Evolutionary conservation across 306 rosid genomes (phyloP).

Genomic region (Clitoria ternatea): DNA sequence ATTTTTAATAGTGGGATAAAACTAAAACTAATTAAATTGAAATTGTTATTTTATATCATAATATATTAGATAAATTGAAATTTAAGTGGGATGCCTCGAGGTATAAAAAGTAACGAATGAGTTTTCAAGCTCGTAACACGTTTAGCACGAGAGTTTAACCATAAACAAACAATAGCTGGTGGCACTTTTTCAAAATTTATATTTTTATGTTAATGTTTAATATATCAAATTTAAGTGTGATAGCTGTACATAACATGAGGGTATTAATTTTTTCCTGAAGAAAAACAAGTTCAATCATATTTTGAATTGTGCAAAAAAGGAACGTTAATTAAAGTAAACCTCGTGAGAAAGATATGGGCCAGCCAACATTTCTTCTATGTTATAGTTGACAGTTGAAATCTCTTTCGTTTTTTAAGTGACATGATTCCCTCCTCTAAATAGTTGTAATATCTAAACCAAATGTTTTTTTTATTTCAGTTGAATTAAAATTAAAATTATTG

Average conservation of each 20-base stretch:
- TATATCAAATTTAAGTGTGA: not conserved
- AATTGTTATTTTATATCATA: no score
- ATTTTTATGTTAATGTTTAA: not conserved
- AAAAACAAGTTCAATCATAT: not conserved
- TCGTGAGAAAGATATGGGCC: not conserved
- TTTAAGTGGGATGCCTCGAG: no score
- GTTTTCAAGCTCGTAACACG: no score
- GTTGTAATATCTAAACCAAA: not conserved
- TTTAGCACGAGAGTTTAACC: not conserved
- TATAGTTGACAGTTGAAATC: not conserved
- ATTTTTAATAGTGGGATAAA: no score
- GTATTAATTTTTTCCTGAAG: no score
- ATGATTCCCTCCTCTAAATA: not conserved
- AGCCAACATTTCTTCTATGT: not conserved
- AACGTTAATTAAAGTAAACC: not conserved
- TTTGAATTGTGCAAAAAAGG: not conserved
- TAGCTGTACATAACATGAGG: no score
- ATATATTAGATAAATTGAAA: no score
- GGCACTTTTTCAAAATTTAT: not conserved
- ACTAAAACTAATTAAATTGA: no score
- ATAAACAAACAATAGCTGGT: not conserved
- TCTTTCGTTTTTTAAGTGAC: not conserved
- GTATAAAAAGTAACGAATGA: no score
- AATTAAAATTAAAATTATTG: no score
- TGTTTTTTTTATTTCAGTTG: no score